Evolutionary conservation across 345 rosid genomes (phyloP).

Genomic region (Eutrema heterophyllum): DNA sequence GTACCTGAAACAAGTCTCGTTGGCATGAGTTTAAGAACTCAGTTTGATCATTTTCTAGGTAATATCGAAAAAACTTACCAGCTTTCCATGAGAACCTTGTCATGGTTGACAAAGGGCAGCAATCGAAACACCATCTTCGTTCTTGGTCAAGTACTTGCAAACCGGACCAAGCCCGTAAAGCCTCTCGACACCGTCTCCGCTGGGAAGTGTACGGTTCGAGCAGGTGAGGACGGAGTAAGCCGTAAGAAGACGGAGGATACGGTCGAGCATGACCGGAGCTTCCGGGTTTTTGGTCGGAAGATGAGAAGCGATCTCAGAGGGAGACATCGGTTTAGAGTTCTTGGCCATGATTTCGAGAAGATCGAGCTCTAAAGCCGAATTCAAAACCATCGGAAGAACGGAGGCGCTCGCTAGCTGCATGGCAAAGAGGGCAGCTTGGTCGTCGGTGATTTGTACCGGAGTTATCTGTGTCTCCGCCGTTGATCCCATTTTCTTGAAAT

Average conservation of each 20-base stretch:
- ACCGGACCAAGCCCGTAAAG: slow-evolving; percentile 76
- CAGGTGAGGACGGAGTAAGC: slow-evolving; percentile 59
- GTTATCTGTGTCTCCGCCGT: slow-evolving; percentile 64
- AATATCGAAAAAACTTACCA: slow-evolving; percentile 42
- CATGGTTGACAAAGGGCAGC: slow-evolving; percentile 73
- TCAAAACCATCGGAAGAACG: slow-evolving; percentile 81
- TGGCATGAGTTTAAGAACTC: background rate
- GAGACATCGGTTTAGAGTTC: slow-evolving; percentile 52
- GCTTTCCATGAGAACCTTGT: slow-evolving; percentile 90
- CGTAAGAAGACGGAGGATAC: slow-evolving; percentile 66
- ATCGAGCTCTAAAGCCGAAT: slow-evolving; percentile 84
- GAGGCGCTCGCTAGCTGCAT: slow-evolving; percentile 72
- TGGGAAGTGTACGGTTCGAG: slow-evolving; percentile 34
- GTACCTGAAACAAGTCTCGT: slow-evolving; percentile 41
- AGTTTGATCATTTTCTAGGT: background rate
- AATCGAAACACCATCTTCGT: slow-evolving; percentile 78
- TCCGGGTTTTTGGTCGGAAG: slow-evolving; percentile 74
- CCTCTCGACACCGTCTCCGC: slow-evolving; percentile 47
- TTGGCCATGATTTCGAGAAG: slow-evolving; percentile 78
- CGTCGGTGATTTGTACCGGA: slow-evolving; percentile 62
- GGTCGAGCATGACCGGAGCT: slow-evolving; percentile 72
- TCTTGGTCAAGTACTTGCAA: slow-evolving; percentile 69
- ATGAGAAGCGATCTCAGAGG: slow-evolving; percentile 57
- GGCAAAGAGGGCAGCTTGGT: slow-evolving; percentile 67
- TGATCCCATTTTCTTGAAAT: slow-evolving; percentile 49